A percentile compares a stretch with the other conserved stretches of the same genome.
Evolutionary conservation across 768 basidiomycete genomes (phyloP).

Genomic region (Termitomyces sp.): DNA sequence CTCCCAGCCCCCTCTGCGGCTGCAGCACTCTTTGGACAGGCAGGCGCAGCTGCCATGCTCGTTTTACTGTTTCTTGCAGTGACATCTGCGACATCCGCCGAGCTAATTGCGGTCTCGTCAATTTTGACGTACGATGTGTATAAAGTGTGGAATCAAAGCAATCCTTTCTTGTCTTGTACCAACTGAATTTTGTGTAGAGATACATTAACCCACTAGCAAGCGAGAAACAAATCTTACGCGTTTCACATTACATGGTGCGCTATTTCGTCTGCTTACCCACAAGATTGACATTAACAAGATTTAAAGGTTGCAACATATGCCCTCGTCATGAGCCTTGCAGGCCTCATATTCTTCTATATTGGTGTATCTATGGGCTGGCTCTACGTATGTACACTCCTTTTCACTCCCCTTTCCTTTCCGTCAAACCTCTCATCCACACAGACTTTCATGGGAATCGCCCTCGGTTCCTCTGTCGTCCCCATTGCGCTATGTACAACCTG

Average conservation of each 20-base stretch:
- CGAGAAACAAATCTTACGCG: constrained; percentile 62
- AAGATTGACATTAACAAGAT: not conserved
- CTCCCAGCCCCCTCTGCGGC: constrained; percentile 84
- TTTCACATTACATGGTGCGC: constrained; percentile 66
- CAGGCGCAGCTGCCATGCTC: constrained; percentile 76
- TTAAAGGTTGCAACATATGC: constrained; percentile 63
- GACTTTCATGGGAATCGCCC: constrained; percentile 87
- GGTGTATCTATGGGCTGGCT: constrained; percentile 94
- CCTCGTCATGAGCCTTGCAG: constrained; percentile 76
- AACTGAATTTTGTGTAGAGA: constrained; percentile 27
- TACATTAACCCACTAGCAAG: constrained; percentile 83
- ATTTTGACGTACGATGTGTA: constrained; percentile 84
- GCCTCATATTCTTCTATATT: constrained; percentile 84
- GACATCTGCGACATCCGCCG: constrained; percentile 81
- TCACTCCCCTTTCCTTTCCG: not conserved
- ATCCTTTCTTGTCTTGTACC: not conserved
- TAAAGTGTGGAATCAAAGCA: constrained; percentile 38
- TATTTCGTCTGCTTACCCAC: not conserved
- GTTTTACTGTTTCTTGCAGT: constrained; percentile 85
- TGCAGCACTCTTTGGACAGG: constrained; percentile 71
- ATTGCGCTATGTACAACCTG: constrained; percentile 88
- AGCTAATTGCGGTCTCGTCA: constrained; percentile 86
- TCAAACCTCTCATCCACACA: constrained; percentile 17
- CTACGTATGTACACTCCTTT: constrained; percentile 48
- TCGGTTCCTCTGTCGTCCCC: constrained; percentile 82